A percentile compares a stretch with the other conserved stretches of the same genome.
phyloP scores from a whole-genome alignment of 2,329 filamentous ascomycete genomes.

The Herpotrichia juniperi region DNA sequence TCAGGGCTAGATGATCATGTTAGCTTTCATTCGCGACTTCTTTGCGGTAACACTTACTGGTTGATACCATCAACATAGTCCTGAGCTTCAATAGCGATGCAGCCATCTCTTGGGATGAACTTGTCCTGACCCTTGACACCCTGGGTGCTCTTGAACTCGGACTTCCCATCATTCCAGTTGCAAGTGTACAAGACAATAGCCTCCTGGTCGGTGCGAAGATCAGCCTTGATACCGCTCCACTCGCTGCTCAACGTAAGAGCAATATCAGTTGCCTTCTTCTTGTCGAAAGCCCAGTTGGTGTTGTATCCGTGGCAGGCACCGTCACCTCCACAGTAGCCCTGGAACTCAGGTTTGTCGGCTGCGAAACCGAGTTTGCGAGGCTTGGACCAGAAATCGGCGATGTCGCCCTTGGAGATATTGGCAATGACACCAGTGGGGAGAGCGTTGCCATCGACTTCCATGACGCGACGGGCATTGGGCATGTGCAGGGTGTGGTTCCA shows the following conservation, averaged over 20 bases:
- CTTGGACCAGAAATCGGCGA: constrained; percentile 39
- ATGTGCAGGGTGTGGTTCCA: constrained; percentile 43
- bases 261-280: constrained; percentile 27
- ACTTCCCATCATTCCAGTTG: constrained; percentile 44
- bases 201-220: constrained; percentile 38
- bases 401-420: constrained; percentile 25
- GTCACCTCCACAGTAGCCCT: constrained; percentile 39
- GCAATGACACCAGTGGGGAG: constrained; percentile 41
- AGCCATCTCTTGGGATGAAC: constrained; percentile 39
- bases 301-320: constrained; percentile 43
- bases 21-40: constrained; percentile 15
- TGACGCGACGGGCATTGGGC: constrained; percentile 34
- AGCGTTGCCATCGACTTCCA: constrained; percentile 33
- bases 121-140: constrained; percentile 34
- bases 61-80: constrained; percentile 44
- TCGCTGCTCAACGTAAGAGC: constrained; percentile 34
- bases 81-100: constrained; percentile 42
- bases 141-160: constrained; percentile 42
- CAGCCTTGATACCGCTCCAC: constrained; percentile 41
- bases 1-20: constrained; percentile 33
- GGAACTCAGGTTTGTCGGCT: constrained; percentile 28
- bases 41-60: constrained; percentile 29
- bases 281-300: constrained; percentile 36
- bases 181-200: constrained; percentile 41
- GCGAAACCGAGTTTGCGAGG: constrained; percentile 41